Evolutionary conservation across 176 grass and related monocot genomes (phyloP).

Genomic region (Cenchrus americanus): DNA sequence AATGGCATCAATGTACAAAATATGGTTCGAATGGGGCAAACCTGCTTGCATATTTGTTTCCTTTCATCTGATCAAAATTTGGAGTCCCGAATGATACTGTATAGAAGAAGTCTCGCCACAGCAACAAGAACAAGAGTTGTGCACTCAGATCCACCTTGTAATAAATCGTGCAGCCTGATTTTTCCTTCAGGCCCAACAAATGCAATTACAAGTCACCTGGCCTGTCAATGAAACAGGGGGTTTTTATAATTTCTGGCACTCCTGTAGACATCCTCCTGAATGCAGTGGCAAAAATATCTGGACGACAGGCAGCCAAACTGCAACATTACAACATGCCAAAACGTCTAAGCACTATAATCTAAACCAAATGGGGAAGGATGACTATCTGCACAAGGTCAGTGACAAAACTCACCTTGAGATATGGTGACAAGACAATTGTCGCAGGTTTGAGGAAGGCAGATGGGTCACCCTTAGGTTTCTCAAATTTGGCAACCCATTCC

Average conservation of each 20-base stretch:
- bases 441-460: constrained; percentile 84
- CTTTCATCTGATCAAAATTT: constrained; percentile 86
- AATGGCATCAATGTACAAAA: background rate
- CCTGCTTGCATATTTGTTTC: constrained; percentile 94
- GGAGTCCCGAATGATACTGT: constrained; percentile 75
- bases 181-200: constrained; percentile 20
- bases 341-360: constrained; percentile 5
- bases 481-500: constrained; percentile 92
- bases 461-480: constrained; percentile 94
- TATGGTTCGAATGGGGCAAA: constrained; percentile 18
- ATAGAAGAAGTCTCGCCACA: constrained; percentile 94
- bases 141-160: background rate
- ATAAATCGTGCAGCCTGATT: background rate
- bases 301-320: constrained; percentile 94
- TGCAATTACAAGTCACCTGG: constrained; percentile 31
- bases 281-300: constrained; percentile 87
- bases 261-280: constrained; percentile 68
- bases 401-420: constrained; percentile 66
- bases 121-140: constrained; percentile 36
- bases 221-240: constrained; percentile 78
- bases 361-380: background rate
- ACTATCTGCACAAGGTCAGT: background rate
- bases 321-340: constrained; percentile 1
- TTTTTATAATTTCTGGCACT: constrained; percentile 64
- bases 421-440: constrained; percentile 82